A percentile compares a stretch with the other conserved stretches of the same genome.
phyloP scores from a whole-genome alignment of 306 rosid genomes.

The Quercus engelmannii region DNA sequence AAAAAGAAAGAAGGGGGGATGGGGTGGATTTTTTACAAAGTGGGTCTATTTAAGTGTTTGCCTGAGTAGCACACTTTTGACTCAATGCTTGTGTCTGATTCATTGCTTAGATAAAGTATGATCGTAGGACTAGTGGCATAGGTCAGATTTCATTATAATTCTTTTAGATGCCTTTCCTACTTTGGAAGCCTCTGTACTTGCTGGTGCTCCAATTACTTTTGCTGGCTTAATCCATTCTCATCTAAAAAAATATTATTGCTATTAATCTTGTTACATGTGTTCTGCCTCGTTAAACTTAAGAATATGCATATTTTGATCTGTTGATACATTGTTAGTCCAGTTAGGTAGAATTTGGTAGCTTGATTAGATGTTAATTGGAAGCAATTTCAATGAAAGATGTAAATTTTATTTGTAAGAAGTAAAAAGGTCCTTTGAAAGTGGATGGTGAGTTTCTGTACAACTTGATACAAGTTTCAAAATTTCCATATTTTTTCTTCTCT shows the following conservation, averaged over 20 bases:
- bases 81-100: neutral
- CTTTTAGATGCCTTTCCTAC: neutral
- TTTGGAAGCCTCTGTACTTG: neutral
- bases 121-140: neutral
- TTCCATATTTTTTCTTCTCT: neutral
- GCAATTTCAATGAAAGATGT: neutral
- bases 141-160: neutral
- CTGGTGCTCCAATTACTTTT: neutral
- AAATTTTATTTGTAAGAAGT: neutral
- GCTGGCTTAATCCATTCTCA: neutral
- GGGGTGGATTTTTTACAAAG: neutral
- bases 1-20: neutral
- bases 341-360: too few relatives aligned
- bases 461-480: neutral
- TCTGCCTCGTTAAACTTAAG: too few relatives aligned
- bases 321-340: too few relatives aligned
- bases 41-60: neutral
- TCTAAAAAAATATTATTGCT: neutral
- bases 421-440: neutral
- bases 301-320: too few relatives aligned
- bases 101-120: neutral
- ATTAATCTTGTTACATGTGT: too few relatives aligned
- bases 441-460: neutral
- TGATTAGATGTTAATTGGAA: too few relatives aligned
- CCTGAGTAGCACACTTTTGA: neutral